A percentile compares a stretch with the other conserved stretches of the same genome.
These are phyloP conservation scores for Solanum gandarillasii DNA, from an alignment of 257 asterid genomes.

Conservation along the genomic window DNA sequence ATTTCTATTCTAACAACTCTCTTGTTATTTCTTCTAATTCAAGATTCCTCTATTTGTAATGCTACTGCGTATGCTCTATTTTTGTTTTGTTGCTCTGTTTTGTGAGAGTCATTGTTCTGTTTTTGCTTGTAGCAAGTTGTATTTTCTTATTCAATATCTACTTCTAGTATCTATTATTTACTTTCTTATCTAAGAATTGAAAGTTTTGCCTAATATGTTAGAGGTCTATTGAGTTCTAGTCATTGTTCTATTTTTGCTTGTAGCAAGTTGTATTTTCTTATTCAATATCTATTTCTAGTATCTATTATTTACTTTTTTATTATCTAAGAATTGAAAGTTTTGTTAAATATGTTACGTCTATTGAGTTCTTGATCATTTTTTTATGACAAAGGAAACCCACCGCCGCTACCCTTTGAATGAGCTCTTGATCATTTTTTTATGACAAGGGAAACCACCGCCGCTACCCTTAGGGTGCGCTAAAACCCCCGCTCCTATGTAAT, in stretches of 20 bases:
- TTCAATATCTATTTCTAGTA: background rate
- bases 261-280: background rate
- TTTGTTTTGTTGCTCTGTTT: background rate
- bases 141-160: background rate
- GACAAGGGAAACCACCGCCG: background rate
- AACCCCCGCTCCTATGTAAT: background rate
- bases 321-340: background rate
- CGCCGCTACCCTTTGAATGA: background rate
- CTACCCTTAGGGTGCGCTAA: background rate
- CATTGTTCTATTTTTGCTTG: background rate
- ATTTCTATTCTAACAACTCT: background rate
- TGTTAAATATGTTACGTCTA: background rate
- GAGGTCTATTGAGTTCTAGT: background rate
- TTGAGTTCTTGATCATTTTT: background rate
- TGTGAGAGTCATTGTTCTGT: background rate
- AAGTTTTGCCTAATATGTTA: background rate
- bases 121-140: background rate
- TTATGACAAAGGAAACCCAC: background rate
- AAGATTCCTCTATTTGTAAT: background rate
- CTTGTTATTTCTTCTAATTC: background rate
- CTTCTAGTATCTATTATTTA: background rate
- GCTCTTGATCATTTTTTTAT: background rate
- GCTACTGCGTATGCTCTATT: background rate
- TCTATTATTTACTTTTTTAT: background rate
- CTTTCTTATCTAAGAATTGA: background rate